Base-by-base conservation (phyloP, 1,284 basidiomycete genomes). In the Ustilago cynodontis region DNA sequence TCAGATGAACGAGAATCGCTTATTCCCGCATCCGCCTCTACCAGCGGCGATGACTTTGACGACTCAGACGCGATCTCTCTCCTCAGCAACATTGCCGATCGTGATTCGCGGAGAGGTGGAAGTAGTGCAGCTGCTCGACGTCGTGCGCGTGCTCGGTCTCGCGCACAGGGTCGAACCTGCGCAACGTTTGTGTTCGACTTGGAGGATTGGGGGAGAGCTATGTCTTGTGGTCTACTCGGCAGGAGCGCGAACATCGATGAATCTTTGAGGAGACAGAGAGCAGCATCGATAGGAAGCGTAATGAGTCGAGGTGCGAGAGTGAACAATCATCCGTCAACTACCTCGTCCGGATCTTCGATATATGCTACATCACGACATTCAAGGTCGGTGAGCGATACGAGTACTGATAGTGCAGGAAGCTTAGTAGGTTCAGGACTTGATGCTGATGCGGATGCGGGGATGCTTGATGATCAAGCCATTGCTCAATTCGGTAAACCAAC, bases 1-100 rank as follows among this genome's bases (percentile, higher is more conserved):
- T 50, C 37, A 10, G 61, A 68, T 13, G 71, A 73, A 35, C 65
- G 71, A 4, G 61, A 67, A 55, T 39, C 65, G 2, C 62, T 73
- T 26, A 63, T 72, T 33, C 43, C 59, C 1, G n/a, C 11, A 20
- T 24, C 53, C 11, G 24, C 50, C 2, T 20, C 54, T 1, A 24
- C 37, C 20, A 56, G 61, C 2, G 65, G 63, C 1, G 77, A 79
- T 51, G 77, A 65, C 29, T 82, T 73, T 60, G 80, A 82, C 60
- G 80, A 82, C 45, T 70, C 72, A 26, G 80, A 82, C 50, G 80
- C 80, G 54, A 82, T 82, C 56, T 81, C 79, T 16, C 65, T 82
- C 18, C 73, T 82, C 28, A 66, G 61, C 62, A 79, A 79, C 56
- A 82, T 82, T 45, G 78, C 76, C 22, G 71, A 78, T 47, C 78